A percentile compares a stretch with the other conserved stretches of the same genome.
phyloP scores from a whole-genome alignment of 1,139 yeast genomes.

The Taiozyma sp. region DNA sequence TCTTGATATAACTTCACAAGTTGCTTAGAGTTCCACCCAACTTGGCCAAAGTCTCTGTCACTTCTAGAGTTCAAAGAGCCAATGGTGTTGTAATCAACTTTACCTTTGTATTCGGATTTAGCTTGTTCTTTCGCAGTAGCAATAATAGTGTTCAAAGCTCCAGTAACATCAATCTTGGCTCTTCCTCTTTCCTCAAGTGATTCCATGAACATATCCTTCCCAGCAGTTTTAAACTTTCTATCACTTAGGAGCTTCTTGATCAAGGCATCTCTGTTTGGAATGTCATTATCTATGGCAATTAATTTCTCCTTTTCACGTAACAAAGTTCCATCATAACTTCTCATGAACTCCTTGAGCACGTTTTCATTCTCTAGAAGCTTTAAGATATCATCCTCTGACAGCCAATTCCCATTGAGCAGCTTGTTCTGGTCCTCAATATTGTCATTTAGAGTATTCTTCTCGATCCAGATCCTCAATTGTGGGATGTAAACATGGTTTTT shows the following conservation, averaged over 20 bases:
- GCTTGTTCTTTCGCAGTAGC: not conserved
- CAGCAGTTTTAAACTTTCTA: not conserved
- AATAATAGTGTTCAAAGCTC: not conserved
- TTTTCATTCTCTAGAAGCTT: conserved; percentile 8
- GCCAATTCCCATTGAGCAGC: conserved; percentile 4
- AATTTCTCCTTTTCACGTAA: conserved; percentile 14
- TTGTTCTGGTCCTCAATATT: not conserved
- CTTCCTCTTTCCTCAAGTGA: not conserved
- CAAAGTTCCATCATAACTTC: conserved; percentile 10
- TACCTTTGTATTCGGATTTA: not conserved
- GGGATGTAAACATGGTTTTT: conserved; percentile 30
- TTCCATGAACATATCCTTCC: conserved; percentile 1
- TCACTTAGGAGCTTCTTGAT: not conserved
- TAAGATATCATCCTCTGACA: conserved; percentile 5
- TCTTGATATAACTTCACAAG: not conserved
- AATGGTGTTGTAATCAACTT: not conserved
- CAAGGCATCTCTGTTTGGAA: not conserved
- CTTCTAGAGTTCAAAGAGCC: not conserved
- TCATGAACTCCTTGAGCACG: conserved; percentile 4
- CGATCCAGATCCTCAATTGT: conserved; percentile 26
- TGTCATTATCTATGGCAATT: not conserved
- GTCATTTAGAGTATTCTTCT: not conserved
- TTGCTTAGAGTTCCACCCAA: not conserved
- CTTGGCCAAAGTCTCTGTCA: not conserved
- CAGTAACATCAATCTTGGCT: not conserved